Conservation (phyloP, 2,329 filamentous ascomycete genomes). For the Sordariomycetes sp. region DNA sequence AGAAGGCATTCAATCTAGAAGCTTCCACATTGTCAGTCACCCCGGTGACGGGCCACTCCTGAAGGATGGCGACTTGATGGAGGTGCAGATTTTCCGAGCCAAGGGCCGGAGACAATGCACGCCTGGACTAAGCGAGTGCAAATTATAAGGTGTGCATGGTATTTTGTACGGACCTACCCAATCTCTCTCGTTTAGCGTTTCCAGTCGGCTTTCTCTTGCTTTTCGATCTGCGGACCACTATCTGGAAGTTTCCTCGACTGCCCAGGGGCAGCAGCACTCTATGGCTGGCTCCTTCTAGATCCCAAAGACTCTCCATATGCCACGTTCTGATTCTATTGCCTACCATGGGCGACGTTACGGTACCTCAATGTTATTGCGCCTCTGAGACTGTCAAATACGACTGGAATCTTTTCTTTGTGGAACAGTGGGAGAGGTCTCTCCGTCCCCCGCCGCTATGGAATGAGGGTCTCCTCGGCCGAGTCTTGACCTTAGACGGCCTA, state of each 20-base stretch:
- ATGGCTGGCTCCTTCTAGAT: conserved; percentile 37
- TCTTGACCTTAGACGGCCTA: neutral
- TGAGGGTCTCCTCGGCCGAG: neutral
- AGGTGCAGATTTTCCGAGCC: conserved; percentile 39
- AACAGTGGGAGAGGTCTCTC: neutral
- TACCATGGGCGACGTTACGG: conserved; percentile 33
- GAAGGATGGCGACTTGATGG: conserved; percentile 41
- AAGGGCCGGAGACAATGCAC: conserved; percentile 19
- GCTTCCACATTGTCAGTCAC: conserved; percentile 29
- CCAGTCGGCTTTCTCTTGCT: neutral
- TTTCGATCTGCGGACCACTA: conserved; percentile 24
- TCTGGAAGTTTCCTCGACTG: conserved; percentile 38
- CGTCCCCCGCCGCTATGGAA: neutral
- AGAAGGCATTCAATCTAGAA: conserved; percentile 27
- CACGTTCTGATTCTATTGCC: conserved; percentile 42
- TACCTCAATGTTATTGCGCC: conserved; percentile 31
- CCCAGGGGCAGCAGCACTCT: conserved; percentile 35
- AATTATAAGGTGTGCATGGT: neutral
- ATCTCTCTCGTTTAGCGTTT: neutral
- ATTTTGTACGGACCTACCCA: neutral
- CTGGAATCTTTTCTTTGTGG: neutral
- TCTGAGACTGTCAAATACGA: neutral
- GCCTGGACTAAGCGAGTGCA: neutral
- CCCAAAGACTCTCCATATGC: conserved; percentile 36
- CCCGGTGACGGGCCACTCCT: conserved; percentile 23